A percentile compares a stretch with the other conserved stretches of the same genome.
These are phyloP conservation scores for Lepidopterella palustris DNA, from an alignment of 495 filamentous ascomycete genomes.

Conservation along the genomic window DNA sequence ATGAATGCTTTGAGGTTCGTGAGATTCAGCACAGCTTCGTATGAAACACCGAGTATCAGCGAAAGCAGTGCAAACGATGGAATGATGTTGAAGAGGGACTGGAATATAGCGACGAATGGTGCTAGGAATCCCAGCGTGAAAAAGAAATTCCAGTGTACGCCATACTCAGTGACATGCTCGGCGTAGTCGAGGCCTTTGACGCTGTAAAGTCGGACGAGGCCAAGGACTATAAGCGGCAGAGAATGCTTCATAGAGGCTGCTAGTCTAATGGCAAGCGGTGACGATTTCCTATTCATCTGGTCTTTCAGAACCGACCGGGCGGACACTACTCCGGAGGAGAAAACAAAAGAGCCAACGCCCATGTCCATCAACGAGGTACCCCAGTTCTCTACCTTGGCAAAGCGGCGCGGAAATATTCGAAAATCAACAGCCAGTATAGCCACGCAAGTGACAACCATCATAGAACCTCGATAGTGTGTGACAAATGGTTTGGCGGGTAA, in stretches of 20 bases:
- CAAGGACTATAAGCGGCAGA: constrained; percentile 73
- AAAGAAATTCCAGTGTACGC: constrained; percentile 99
- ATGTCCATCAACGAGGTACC: constrained; percentile 97
- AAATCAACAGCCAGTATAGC: constrained; percentile 99
- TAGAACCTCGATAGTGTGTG: constrained; percentile 79
- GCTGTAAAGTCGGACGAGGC: constrained; percentile 71
- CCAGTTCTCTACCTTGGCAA: constrained; percentile 97
- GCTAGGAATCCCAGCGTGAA: constrained; percentile 89
- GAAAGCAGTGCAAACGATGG: constrained; percentile 70
- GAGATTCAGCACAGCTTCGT: constrained; percentile 68
- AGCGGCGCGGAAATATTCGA: constrained; percentile 80
- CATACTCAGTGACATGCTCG: constrained; percentile 96
- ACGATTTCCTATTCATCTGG: constrained; percentile 38
- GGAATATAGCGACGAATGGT: constrained; percentile 82
- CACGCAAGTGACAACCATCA: constrained; percentile 89
- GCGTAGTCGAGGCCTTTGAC: constrained; percentile 95
- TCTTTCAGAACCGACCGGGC: constrained; percentile 79
- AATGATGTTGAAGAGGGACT: constrained; percentile 52
- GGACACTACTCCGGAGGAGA: constrained; percentile 86
- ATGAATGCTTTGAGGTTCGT: constrained; percentile 77
- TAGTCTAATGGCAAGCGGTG: constrained; percentile 49
- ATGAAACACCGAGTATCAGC: constrained; percentile 54
- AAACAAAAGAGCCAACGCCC: constrained; percentile 96
- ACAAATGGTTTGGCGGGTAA: constrained; percentile 84
- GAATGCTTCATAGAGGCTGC: constrained; percentile 65